These are phyloP conservation scores for Phytophthora nicotianae DNA, from an alignment of 352 stramenopile genomes.

Conservation along the genomic window DNA sequence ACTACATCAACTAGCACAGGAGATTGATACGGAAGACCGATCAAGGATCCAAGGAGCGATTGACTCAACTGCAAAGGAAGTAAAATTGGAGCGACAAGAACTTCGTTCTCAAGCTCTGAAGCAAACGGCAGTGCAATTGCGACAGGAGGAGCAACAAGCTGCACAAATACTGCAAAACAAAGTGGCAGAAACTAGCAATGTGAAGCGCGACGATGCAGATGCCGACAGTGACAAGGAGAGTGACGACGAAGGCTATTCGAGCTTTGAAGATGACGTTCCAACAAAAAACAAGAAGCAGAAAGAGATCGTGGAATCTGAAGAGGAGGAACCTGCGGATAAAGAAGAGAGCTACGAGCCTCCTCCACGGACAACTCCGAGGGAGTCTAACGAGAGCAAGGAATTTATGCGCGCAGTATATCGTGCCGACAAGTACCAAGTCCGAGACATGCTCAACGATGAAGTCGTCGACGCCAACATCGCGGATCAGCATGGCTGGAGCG, in stretches of 20 bases:
- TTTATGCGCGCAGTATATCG: constrained; percentile 72
- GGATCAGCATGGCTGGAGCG: constrained; percentile 84
- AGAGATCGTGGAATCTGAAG: not conserved
- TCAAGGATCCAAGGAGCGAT: constrained; percentile 41
- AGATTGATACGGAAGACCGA: constrained; percentile 55
- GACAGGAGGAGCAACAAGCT: constrained; percentile 37
- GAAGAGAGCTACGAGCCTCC: constrained; percentile 28
- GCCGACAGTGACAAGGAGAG: constrained; percentile 17
- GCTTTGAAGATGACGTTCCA: constrained; percentile 48
- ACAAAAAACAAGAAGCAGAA: constrained; percentile 25
- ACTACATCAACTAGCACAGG: constrained; percentile 47
- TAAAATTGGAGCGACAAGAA: constrained; percentile 43
- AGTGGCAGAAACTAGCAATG: constrained; percentile 7
- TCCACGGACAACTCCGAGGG: constrained; percentile 53
- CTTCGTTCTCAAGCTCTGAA: constrained; percentile 25
- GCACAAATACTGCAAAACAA: constrained; percentile 21
- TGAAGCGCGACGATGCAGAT: constrained; percentile 17
- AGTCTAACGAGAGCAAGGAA: constrained; percentile 57
- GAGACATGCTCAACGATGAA: constrained; percentile 54
- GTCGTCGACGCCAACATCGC: constrained; percentile 53
- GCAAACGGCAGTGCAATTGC: constrained; percentile 31
- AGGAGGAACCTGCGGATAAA: constrained; percentile 25
- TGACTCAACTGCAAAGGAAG: constrained; percentile 38
- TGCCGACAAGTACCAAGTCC: constrained; percentile 54
- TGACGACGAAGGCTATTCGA: constrained; percentile 60